Conservation (phyloP, 306 rosid species). For the Quercus berberidifolia region DNA sequence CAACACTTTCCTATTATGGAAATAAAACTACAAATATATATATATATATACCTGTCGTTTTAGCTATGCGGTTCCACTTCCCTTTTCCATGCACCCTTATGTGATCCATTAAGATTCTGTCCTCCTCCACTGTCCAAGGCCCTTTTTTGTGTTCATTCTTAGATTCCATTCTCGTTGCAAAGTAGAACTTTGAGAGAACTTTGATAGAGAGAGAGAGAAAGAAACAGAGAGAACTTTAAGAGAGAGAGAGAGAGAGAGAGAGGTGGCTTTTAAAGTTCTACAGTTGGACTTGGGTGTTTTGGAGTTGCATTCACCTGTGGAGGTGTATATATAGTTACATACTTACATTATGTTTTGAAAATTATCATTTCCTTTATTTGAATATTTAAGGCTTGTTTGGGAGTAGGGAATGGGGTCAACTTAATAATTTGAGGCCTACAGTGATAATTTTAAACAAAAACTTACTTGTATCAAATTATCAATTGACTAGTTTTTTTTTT, state of each 20-base stretch:
- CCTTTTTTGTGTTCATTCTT: slow-evolving; percentile 20
- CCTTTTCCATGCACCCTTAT: slow-evolving; percentile 18
- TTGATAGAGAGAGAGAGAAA: not conserved
- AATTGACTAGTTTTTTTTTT: no score
- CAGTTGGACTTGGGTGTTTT: no score
- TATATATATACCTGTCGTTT: slow-evolving; percentile 14
- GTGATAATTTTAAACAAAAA: no score
- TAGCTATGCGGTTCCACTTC: slow-evolving; percentile 32
- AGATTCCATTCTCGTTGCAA: not conserved
- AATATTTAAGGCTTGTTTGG: no score
- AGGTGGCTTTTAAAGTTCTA: no score
- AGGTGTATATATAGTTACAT: no score
- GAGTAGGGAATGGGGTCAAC: no score
- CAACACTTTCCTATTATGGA: not conserved
- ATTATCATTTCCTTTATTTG: no score
- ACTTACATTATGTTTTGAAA: no score
- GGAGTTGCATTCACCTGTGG: no score
- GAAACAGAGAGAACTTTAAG: not conserved
- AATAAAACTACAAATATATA: not conserved
- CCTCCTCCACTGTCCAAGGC: slow-evolving; percentile 39
- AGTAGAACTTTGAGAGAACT: not conserved
- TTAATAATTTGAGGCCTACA: no score
- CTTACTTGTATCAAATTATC: no score
- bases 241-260: not conserved
- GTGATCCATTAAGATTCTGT: slow-evolving; percentile 26